Percentiles rank a stretch among this genome's conserved stretches.
phyloP scores from a whole-genome alignment of 2,329 filamentous ascomycete species.

The Ceratocystis colombiana region DNA sequence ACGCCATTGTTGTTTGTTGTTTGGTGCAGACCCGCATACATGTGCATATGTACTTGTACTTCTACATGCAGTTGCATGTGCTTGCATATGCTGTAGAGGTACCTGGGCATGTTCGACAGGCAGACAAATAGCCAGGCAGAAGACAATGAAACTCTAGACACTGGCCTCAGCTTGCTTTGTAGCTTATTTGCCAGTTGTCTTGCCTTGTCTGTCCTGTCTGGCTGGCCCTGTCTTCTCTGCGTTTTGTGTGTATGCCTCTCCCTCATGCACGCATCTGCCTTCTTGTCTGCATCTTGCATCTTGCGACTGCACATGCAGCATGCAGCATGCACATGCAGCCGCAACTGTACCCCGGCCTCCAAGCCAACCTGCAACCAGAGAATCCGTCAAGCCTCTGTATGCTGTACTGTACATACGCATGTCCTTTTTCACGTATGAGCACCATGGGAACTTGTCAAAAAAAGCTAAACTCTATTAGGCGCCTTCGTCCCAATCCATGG shows the following conservation, averaged over 20 bases:
- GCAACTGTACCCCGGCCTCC: background rate
- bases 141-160: too few species aligned
- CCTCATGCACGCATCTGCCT: background rate
- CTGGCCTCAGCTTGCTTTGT: background rate
- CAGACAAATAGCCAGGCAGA: too few species aligned
- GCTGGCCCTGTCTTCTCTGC: background rate
- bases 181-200: background rate
- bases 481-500: background rate
- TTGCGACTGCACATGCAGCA: background rate
- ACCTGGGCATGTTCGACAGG: too few species aligned
- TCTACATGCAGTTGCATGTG: too few species aligned
- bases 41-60: too few species aligned
- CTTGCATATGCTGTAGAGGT: too few species aligned
- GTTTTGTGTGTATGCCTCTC: too few species aligned
- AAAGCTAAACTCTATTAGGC: constrained; percentile 8
- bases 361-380: constrained; percentile 1
- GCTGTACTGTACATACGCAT: background rate
- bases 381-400: background rate
- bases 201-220: background rate
- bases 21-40: background rate
- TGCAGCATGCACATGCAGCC: background rate
- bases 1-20: background rate
- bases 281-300: constrained; percentile 1
- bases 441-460: constrained; percentile 1
- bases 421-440: background rate